phyloP scores from a whole-genome alignment of 495 filamentous ascomycete genomes.

The Penicillium verhagenii region DNA sequence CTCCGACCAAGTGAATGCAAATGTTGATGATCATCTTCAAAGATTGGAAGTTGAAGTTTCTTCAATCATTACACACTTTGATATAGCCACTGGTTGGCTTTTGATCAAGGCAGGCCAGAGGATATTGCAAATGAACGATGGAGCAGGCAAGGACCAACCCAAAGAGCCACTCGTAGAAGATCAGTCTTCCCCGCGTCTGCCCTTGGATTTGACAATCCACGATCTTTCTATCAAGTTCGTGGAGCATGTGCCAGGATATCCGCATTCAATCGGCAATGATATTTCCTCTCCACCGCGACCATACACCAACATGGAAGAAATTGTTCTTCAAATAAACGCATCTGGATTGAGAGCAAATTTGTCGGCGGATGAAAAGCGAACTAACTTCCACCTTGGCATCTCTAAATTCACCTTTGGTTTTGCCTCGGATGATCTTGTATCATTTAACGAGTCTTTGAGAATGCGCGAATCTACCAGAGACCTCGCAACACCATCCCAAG shows the following conservation, averaged over 20 bases:
- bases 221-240: conserved; percentile 62
- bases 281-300: conserved; percentile 17
- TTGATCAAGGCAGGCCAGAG: conserved; percentile 59
- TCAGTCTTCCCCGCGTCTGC: conserved; percentile 24
- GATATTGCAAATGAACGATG: conserved; percentile 43
- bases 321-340: conserved; percentile 32
- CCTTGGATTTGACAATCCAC: conserved; percentile 52
- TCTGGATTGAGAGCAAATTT: conserved; percentile 30
- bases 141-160: conserved; percentile 10
- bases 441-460: conserved; percentile 64
- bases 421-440: conserved; percentile 68
- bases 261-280: conserved; percentile 21
- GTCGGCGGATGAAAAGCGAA: conserved; percentile 17
- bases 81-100: conserved; percentile 68
- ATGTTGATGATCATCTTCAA: neutral
- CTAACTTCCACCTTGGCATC: conserved; percentile 39
- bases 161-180: conserved; percentile 15
- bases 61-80: conserved; percentile 57
- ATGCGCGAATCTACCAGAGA: conserved; percentile 72
- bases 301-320: conserved; percentile 30
- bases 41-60: conserved; percentile 57
- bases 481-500: conserved; percentile 53
- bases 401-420: conserved; percentile 74
- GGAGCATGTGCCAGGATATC: conserved; percentile 54
- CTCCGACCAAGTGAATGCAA: conserved; percentile 5